Percentiles rank a stretch among this genome's conserved stretches.
These are phyloP conservation scores for Kazachstania psychrophila DNA, from an alignment of 805 yeast genomes.

Conservation along the genomic window DNA sequence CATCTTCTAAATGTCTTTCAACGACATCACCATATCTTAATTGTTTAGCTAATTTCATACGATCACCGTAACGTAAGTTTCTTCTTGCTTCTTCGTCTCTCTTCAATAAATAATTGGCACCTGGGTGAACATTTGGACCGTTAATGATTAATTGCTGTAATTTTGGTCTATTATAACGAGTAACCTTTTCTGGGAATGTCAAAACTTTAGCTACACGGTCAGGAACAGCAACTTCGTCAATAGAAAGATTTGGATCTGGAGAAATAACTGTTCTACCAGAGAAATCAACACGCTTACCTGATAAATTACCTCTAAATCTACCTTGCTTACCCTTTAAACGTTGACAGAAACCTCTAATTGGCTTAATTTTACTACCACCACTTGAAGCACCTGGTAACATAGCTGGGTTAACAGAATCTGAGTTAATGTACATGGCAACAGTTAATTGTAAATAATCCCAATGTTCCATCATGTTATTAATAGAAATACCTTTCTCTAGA, in stretches of 20 bases:
- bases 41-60: conserved; percentile 63
- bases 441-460: conserved; percentile 96
- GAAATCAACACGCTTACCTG: conserved; percentile 98
- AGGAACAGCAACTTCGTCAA: conserved; percentile 98
- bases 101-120: conserved; percentile 86
- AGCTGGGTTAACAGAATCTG: conserved; percentile 83
- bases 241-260: conserved; percentile 91
- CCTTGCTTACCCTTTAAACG: conserved; percentile 98
- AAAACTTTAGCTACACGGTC: conserved; percentile 91
- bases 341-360: conserved; percentile 93
- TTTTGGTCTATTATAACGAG: conserved; percentile 74
- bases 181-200: conserved; percentile 92
- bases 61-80: conserved; percentile 82
- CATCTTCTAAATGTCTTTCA: conserved; percentile 95
- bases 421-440: conserved; percentile 94
- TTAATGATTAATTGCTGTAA: conserved; percentile 62
- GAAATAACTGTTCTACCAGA: conserved; percentile 97
- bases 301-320: conserved; percentile 93
- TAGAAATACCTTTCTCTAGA: conserved; percentile 86
- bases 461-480: conserved; percentile 92
- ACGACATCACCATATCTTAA: conserved; percentile 84
- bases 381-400: conserved; percentile 56
- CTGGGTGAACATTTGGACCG: conserved; percentile 89
- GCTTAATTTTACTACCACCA: conserved; percentile 48
- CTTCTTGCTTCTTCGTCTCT: conserved; percentile 79